Evolutionary conservation across 305 asterid species (phyloP).

Genomic region (Rubia occidens): DNA sequence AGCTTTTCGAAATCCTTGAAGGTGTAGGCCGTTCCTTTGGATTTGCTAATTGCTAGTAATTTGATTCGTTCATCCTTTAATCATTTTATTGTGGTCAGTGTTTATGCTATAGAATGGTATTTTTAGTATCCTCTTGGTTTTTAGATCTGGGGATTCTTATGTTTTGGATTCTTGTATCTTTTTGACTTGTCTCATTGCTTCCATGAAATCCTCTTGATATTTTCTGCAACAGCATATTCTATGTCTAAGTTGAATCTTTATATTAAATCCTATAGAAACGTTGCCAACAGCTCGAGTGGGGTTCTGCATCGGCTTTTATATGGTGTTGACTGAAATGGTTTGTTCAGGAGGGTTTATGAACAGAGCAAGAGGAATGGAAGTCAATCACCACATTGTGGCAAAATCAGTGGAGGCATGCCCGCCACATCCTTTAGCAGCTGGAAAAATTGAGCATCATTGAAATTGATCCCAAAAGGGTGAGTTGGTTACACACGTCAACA

Average conservation of each 20-base stretch:
- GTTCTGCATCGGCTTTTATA: too few relatives aligned
- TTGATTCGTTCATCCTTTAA: neutral
- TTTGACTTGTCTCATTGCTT: too few relatives aligned
- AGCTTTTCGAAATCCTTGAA: neutral
- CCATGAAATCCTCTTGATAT: neutral
- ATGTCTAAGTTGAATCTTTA: constrained; percentile 6
- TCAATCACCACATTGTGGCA: constrained; percentile 31
- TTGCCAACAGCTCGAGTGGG: constrained; percentile 13
- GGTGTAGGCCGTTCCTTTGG: neutral
- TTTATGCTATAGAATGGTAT: neutral
- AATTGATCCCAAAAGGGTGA: constrained; percentile 27
- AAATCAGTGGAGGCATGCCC: constrained; percentile 34
- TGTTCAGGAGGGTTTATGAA: constrained; percentile 32
- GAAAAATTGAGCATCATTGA: constrained; percentile 27
- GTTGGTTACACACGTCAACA: neutral
- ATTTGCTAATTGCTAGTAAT: neutral
- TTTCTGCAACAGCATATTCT: neutral
- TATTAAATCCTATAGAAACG: constrained; percentile 51
- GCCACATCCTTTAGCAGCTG: constrained; percentile 37
- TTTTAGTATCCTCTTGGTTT: neutral
- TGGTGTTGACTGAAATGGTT: constrained; percentile 13
- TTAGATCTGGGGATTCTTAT: neutral
- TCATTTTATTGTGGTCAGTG: neutral
- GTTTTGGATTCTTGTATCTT: neutral
- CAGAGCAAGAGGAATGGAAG: constrained; percentile 33